Conservation (phyloP, 257 asterid species). For the Solanum raphanifolium region DNA sequence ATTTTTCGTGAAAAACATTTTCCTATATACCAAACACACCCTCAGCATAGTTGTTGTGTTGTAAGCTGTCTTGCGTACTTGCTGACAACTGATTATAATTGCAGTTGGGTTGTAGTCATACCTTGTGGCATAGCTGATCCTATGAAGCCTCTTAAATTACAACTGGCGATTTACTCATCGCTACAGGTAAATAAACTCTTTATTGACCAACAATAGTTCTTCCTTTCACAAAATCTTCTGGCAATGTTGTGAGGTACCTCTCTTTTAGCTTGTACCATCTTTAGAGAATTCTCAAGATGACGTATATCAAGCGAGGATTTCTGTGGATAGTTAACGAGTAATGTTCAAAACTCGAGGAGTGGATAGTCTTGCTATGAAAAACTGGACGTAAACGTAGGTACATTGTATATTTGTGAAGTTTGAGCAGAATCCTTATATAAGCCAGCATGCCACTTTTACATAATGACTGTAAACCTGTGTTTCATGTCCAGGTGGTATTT, state of each 20-base stretch:
- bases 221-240: neutral
- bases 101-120: slow-evolving; percentile 73
- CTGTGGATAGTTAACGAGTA: neutral
- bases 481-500: neutral
- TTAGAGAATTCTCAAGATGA: neutral
- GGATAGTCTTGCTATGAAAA: neutral
- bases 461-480: neutral
- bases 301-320: neutral
- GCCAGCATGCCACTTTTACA: neutral
- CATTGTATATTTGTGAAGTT: neutral
- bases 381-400: neutral
- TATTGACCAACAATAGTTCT: neutral
- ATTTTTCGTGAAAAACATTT: neutral
- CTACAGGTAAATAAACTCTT: neutral
- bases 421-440: neutral
- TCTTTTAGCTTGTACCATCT: neutral
- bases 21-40: neutral
- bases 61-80: neutral
- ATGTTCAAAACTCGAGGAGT: neutral
- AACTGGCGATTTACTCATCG: neutral
- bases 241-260: neutral
- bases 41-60: neutral
- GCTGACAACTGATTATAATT: neutral
- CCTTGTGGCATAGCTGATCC: slow-evolving; percentile 43
- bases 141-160: neutral